A percentile compares a stretch with the other conserved stretches of the same genome.
phyloP scores from a whole-genome alignment of 129 eudicot genomes.

The Daucus carota region DNA sequence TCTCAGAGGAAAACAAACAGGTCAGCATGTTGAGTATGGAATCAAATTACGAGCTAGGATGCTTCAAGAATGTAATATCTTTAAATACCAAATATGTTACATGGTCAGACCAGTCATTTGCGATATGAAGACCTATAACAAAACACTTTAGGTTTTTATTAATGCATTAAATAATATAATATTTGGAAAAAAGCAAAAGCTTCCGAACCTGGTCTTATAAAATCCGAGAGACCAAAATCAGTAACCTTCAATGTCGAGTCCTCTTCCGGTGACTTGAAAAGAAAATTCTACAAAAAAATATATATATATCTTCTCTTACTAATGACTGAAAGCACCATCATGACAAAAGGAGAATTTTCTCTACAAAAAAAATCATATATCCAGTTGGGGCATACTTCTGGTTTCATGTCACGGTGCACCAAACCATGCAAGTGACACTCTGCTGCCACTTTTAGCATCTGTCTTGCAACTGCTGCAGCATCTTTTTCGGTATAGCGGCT shows the following conservation, averaged over 20 bases:
- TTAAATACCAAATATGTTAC: background rate
- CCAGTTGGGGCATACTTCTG: slow-evolving; percentile 52
- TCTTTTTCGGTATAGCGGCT: slow-evolving; percentile 95
- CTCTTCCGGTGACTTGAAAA: slow-evolving; percentile 71
- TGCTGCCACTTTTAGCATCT: slow-evolving; percentile 99
- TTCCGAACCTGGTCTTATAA: slow-evolving; percentile 78
- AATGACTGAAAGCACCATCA: background rate
- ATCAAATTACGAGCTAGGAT: background rate
- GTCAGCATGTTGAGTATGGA: background rate
- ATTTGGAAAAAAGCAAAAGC: background rate
- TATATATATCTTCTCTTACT: background rate
- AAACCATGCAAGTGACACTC: slow-evolving; percentile 91
- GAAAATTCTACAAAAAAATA: slow-evolving; percentile 60
- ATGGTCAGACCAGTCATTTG: background rate
- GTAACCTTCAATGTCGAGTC: slow-evolving; percentile 93
- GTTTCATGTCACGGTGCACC: slow-evolving; percentile 99
- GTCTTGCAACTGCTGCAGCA: slow-evolving; percentile 90
- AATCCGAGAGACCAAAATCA: slow-evolving; percentile 95
- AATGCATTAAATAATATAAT: background rate
- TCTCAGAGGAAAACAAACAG: background rate
- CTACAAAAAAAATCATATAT: background rate
- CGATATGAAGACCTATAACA: background rate
- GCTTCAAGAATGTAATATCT: background rate
- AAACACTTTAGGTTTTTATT: background rate
- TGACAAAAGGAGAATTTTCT: background rate